Conservation (phyloP, 306 rosid genomes). For the Astragalus membranaceus region DNA sequence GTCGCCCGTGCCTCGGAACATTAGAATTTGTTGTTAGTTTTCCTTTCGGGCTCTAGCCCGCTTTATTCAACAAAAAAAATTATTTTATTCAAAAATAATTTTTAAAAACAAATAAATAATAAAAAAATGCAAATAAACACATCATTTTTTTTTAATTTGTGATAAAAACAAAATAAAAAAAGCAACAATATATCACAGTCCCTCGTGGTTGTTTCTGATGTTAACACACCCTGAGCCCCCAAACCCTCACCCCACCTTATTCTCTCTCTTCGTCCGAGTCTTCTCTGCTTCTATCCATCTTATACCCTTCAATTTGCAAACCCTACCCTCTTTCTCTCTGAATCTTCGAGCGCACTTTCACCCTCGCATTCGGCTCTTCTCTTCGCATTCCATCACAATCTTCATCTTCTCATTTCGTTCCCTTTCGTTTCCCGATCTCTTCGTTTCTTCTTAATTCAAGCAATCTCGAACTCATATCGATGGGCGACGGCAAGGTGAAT, state of each 20-base stretch:
- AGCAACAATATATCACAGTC: slow-evolving; percentile 19
- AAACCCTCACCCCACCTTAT: slow-evolving; percentile 33
- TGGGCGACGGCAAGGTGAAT: slow-evolving; percentile 47
- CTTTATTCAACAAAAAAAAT: too few relatives aligned
- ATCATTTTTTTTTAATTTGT: too few relatives aligned
- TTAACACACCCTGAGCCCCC: slow-evolving; percentile 21
- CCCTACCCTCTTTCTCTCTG: slow-evolving; percentile 28
- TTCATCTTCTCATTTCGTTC: neutral
- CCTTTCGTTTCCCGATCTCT: slow-evolving; percentile 13
- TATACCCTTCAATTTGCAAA: slow-evolving; percentile 38
- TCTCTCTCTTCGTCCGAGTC: slow-evolving; percentile 12
- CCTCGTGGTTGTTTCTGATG: slow-evolving; percentile 27
- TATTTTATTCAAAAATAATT: too few relatives aligned
- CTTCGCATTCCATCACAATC: slow-evolving; percentile 13
- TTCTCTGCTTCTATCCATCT: slow-evolving; percentile 23
- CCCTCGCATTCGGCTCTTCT: neutral
- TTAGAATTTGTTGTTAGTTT: too few relatives aligned
- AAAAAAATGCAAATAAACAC: too few relatives aligned
- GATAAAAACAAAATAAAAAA: neutral
- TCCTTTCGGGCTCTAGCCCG: too few relatives aligned
- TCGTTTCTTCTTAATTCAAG: slow-evolving; percentile 4
- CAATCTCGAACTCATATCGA: slow-evolving; percentile 26
- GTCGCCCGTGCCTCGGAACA: too few relatives aligned
- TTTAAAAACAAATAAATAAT: too few relatives aligned
- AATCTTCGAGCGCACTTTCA: slow-evolving; percentile 4